Base-by-base conservation (phyloP, 2,329 filamentous ascomycete genomes). In the Blastomyces gilchristii region DNA sequence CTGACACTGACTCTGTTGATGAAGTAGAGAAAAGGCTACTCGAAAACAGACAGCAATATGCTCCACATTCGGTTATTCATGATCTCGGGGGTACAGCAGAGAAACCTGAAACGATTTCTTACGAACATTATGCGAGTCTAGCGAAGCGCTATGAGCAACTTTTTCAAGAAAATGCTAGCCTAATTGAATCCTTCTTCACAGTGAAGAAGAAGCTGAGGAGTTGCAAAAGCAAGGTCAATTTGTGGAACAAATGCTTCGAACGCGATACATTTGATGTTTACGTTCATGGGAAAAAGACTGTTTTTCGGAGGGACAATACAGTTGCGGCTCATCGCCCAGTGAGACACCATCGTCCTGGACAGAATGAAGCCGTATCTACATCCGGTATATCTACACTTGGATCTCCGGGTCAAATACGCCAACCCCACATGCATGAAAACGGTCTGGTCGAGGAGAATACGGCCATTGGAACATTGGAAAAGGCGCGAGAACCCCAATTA, bases 201-300 rank as follows among this genome's bases (percentile, higher is more conserved):
- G 69, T 77, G 28, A 73, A 70, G 62, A 63, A 63, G 8, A 71
- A 69, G 37, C 64, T 75, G 5, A 71, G 74, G 58, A 69, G 69
- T n/a, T 70, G 73, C 52, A 76, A 75, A 60, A 69, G 64, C 57
- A 76, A 74, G 58, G 63, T 75, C 12, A 62, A 58, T 7, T 64
- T 69, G 59, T 74, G 72, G 71, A 68, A 71, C 43, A 68, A 63
- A 6, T 70, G 67, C 54, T 63, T 77, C 50, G 61, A 69, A 45
- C 66, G 66, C 11, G 69, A 72, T 59, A 67, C 70, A 41, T 76
- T 76, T 54, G 69, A 71, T 5, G 61, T 73, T 53, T 58, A 68
- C 52, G 64, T 74, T 45, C 63, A 71, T 59, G 73, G 71, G 5
- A 58, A 61, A 34, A 62, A 60, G 9, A 67, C 74, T 58, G 71